A percentile compares a stretch with the other conserved stretches of the same genome.
Evolutionary conservation across 257 asterid species (phyloP).

Genomic region (Solanum dulcamara): DNA sequence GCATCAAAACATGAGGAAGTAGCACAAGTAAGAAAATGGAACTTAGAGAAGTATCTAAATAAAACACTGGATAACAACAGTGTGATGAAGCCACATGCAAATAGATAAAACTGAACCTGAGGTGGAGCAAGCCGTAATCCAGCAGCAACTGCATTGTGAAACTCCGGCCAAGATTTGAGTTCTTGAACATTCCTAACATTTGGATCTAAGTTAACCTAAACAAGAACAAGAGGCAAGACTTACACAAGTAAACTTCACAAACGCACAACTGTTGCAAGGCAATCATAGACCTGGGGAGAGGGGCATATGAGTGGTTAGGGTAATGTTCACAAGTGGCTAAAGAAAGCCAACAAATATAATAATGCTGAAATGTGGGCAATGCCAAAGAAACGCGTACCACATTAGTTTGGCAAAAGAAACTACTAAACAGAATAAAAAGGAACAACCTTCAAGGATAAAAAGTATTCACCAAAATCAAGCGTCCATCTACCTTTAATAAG

Average conservation of each 20-base stretch:
- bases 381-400: not conserved
- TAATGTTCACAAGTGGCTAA: not conserved
- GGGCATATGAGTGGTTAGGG: not conserved
- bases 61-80: not conserved
- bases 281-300: not conserved
- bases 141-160: conserved; percentile 98
- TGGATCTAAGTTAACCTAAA: conserved; percentile 84
- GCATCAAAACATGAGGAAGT: not conserved
- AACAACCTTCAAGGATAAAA: not conserved
- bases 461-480: not conserved
- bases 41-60: not conserved
- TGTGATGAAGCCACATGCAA: not conserved
- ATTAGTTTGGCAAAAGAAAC: not conserved
- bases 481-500: not conserved
- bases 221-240: not conserved
- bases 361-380: not conserved
- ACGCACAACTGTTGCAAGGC: not conserved
- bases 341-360: not conserved
- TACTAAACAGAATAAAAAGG: not conserved
- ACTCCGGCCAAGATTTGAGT: conserved; percentile 92
- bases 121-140: conserved; percentile 89
- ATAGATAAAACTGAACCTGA: conserved; percentile 45
- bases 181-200: conserved; percentile 81
- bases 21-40: not conserved
- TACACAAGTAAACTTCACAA: not conserved